Conservation (phyloP, 1,284 basidiomycete species). For the Takashimella koratensis region DNA sequence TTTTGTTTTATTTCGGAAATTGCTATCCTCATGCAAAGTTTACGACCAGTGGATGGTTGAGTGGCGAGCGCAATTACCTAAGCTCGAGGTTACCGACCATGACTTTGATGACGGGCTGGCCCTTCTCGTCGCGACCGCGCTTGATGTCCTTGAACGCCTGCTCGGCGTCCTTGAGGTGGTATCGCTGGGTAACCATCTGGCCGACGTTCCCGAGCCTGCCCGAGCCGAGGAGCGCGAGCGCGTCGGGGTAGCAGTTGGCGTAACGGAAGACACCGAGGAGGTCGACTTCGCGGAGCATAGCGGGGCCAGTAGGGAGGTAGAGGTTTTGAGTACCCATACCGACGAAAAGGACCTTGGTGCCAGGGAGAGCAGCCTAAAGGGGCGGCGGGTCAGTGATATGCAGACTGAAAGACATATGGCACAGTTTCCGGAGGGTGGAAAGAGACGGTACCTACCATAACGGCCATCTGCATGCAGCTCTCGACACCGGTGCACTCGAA, state of each 20-base stretch:
- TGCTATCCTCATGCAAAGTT: no score
- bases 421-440: not conserved
- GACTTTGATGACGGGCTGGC: conserved; percentile 78
- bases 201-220: conserved; percentile 62
- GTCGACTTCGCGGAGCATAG: conserved; percentile 86
- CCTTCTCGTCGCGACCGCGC: conserved; percentile 69
- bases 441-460: conserved; percentile 60
- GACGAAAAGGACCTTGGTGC: conserved; percentile 85
- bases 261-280: conserved; percentile 81
- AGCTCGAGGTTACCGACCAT: conserved; percentile 56
- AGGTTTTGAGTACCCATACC: conserved; percentile 90
- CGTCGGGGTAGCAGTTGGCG: conserved; percentile 77
- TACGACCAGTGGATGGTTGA: no score
- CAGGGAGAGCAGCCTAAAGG: conserved; percentile 70
- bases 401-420: conserved; percentile 3
- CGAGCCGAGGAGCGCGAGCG: conserved; percentile 66
- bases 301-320: conserved; percentile 73
- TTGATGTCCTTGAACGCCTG: conserved; percentile 75
- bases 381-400: not conserved
- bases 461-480: conserved; percentile 79
- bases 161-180: conserved; percentile 62
- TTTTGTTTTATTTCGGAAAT: no score
- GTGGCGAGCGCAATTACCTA: no score
- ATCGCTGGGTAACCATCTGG: conserved; percentile 76
- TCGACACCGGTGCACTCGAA: conserved; percentile 92